A percentile compares a stretch with the other conserved stretches of the same genome.
Conservation (phyloP, 208 protist genomes). For the Leishmania mexicana region DNA sequence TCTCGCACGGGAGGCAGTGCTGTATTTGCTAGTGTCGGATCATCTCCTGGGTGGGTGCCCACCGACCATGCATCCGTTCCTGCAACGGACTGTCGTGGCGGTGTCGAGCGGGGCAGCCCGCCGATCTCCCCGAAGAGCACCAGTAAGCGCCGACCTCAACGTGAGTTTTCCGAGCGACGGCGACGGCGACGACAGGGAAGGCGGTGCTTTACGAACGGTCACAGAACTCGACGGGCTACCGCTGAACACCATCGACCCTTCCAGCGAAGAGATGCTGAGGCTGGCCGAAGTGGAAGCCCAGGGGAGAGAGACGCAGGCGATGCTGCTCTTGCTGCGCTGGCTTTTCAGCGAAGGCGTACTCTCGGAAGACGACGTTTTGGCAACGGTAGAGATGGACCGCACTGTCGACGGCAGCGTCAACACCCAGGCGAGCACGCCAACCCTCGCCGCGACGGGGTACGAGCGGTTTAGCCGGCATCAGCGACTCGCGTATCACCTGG, state of each 20-base stretch:
- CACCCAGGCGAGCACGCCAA: not conserved
- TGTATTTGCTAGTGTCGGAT: conserved; percentile 79
- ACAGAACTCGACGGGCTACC: conserved; percentile 10
- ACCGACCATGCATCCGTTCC: conserved; percentile 78
- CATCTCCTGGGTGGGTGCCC: conserved; percentile 67
- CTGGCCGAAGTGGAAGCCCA: not conserved
- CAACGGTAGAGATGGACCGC: conserved; percentile 27
- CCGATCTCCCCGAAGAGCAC: not conserved
- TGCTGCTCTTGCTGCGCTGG: conserved; percentile 54
- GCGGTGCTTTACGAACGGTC: too few relatives aligned
- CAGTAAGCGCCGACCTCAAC: conserved; percentile 15
- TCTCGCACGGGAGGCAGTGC: conserved; percentile 42
- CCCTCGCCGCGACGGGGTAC: not conserved
- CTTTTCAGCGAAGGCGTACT: conserved; percentile 37
- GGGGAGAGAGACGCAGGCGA: conserved; percentile 27
- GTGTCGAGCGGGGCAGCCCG: not conserved
- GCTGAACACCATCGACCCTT: not conserved
- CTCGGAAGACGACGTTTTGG: conserved; percentile 29
- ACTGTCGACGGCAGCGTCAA: not conserved
- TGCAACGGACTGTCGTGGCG: conserved; percentile 20
- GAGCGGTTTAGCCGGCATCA: conserved; percentile 21
- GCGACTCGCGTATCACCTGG: conserved; percentile 35
- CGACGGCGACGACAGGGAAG: not conserved
- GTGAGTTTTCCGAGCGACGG: conserved; percentile 16
- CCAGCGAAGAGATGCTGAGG: not conserved